Evolutionary conservation across 2,329 filamentous ascomycete genomes (phyloP), one percentile per base, ranked within the genome.

Genomic region (Verticillium dahliae): DNA sequence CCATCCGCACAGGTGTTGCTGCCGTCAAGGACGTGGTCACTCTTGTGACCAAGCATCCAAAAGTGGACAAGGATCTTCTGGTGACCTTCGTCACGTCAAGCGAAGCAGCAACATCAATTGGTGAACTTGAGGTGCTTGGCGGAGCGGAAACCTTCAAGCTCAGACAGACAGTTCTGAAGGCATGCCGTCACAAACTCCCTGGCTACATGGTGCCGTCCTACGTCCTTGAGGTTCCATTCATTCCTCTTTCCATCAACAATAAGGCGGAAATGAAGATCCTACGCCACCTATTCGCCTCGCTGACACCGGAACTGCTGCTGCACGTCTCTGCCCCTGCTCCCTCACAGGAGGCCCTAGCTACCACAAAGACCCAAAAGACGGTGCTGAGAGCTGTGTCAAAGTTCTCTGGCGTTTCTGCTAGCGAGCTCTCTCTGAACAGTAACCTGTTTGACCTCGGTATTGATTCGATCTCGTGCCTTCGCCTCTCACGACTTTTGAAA

Each of bases 191-290:
- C 1, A 85, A 80, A 27, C 81, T 97, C 3, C 90, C 93, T 0
- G 84, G 82, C 0, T 97, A 97, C 72, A 97, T 97, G 93, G 85
- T 97, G 1, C 94, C 93, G 0, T 93, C 91, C 0, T 91, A 95
- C 69, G 86, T 96, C 62, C 78, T 97, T 31, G 84, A 83, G 3
- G 75, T 97, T 7, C 82, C 86, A 0, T 81, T 78, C 7, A 86
- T 97, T 60, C 93, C 93, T 0, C 79, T 97, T 0, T 96, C 91
- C 1, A 79, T 90, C 6, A 97, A 97, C 72, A 97, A 97, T 74
- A 97, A 97, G 71, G 89, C 90, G 0, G 92, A 97, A 68, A 80
- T 82, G 6, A 94, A 90, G 69, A 79, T 81, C 39, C 75, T 97
- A 2, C 88, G 84, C 62, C 73, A 75, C 0, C 74, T 96, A 1